Evolutionary conservation across 2,329 filamentous ascomycete species (phyloP).

Genomic region (Tolypocladium tropicale): DNA sequence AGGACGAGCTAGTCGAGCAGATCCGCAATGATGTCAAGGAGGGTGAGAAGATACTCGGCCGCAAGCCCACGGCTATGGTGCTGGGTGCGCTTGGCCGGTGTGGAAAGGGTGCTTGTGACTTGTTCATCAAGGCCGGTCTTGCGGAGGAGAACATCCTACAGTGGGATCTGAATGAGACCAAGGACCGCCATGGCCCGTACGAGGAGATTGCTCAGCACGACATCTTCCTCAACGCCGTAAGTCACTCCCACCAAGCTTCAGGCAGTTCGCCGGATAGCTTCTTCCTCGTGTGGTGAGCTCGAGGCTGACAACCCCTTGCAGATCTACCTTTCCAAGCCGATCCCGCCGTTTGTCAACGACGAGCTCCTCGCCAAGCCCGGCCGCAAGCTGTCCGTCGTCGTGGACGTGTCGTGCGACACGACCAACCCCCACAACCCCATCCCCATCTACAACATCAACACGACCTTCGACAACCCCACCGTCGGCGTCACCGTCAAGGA

Average conservation of each 20-base stretch:
- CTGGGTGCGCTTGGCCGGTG: conserved; percentile 81
- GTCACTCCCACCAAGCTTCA: neutral
- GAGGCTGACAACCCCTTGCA: neutral
- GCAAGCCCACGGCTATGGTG: conserved; percentile 66
- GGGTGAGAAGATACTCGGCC: conserved; percentile 60
- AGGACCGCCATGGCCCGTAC: conserved; percentile 58
- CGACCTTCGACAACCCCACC: conserved; percentile 82
- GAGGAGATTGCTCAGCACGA: conserved; percentile 65
- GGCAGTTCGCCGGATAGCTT: neutral
- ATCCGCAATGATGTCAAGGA: conserved; percentile 38
- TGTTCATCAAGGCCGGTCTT: conserved; percentile 61
- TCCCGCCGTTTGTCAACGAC: conserved; percentile 65
- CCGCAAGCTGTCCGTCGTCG: conserved; percentile 69
- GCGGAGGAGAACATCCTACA: conserved; percentile 33
- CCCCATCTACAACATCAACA: conserved; percentile 76
- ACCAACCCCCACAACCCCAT: conserved; percentile 62
- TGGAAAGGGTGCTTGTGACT: conserved; percentile 72
- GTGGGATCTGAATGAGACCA: conserved; percentile 72
- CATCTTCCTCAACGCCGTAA: conserved; percentile 61
- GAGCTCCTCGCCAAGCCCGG: conserved; percentile 52
- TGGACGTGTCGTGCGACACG: conserved; percentile 69
- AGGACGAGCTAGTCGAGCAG: conserved; percentile 40
- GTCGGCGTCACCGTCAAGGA: conserved; percentile 57
- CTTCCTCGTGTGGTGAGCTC: neutral
- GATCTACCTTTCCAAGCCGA: conserved; percentile 8